Conservation (phyloP, 2,329 filamentous ascomycete species). For the Pyrenochaeta sp. region DNA sequence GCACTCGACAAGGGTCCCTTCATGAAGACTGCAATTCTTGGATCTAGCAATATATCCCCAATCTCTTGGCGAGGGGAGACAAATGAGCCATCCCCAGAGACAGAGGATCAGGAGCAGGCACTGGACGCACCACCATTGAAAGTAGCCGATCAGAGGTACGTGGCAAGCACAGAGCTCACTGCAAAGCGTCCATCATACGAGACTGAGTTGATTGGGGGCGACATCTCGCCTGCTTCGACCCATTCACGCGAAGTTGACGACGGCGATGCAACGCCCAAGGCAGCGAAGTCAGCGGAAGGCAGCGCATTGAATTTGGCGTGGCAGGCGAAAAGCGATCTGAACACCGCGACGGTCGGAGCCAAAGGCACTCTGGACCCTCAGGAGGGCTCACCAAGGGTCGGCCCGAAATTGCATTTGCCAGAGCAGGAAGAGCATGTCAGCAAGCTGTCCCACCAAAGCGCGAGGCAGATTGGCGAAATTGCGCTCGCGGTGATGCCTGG, state of each 20-base stretch:
- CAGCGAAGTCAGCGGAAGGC: constrained; percentile 3
- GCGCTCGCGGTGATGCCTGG: not conserved
- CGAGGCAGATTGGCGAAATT: constrained; percentile 3
- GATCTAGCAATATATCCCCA: not conserved
- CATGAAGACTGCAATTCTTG: not conserved
- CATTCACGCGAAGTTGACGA: constrained; percentile 15
- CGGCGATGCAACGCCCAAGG: constrained; percentile 7
- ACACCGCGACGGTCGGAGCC: constrained; percentile 10
- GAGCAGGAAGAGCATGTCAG: not conserved
- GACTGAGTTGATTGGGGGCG: constrained; percentile 33
- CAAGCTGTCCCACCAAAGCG: constrained; percentile 3
- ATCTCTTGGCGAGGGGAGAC: not conserved
- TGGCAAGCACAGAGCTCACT: not conserved
- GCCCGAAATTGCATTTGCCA: not conserved
- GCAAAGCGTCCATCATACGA: constrained; percentile 26
- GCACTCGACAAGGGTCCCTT: not conserved
- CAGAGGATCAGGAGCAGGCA: not conserved
- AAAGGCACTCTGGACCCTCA: not conserved
- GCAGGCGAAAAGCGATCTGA: constrained; percentile 22
- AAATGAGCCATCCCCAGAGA: not conserved
- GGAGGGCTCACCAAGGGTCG: not conserved
- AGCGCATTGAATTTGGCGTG: constrained; percentile 3
- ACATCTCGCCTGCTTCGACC: constrained; percentile 37
- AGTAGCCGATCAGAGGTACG: not conserved
- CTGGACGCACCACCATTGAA: not conserved